A percentile compares a stretch with the other conserved stretches of the same genome.
Conservation (phyloP, 2,329 filamentous ascomycete genomes). For the Phoma sp. region DNA sequence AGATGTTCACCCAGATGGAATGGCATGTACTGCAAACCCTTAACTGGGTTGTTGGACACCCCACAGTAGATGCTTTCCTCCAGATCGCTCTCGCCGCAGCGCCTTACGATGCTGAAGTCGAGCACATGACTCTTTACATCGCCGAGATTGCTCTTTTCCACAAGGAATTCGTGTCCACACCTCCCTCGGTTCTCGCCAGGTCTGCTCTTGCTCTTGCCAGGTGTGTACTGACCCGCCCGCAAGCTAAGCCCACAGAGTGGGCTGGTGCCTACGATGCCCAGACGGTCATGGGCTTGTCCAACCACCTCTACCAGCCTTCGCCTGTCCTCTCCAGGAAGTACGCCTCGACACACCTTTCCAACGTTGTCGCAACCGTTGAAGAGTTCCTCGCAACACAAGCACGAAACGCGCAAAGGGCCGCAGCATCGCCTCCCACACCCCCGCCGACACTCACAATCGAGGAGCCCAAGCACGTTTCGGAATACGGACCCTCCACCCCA, state of each 20-base stretch:
- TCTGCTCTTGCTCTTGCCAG: conserved; percentile 84
- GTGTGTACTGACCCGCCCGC: conserved; percentile 81
- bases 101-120: conserved; percentile 79
- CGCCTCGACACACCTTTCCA: conserved; percentile 67
- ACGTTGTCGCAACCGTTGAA: conserved; percentile 68
- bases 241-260: conserved; percentile 79
- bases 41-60: conserved; percentile 94
- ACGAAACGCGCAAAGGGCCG: conserved; percentile 54
- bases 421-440: conserved; percentile 60
- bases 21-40: conserved; percentile 99
- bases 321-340: conserved; percentile 73
- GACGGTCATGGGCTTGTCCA: conserved; percentile 68
- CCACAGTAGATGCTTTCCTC: conserved; percentile 92
- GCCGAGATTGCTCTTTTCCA: conserved; percentile 95
- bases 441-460: conserved; percentile 61
- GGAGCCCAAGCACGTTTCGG: conserved; percentile 53
- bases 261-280: conserved; percentile 71
- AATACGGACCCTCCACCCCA: conserved; percentile 74
- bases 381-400: conserved; percentile 67
- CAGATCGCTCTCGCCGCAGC: conserved; percentile 82
- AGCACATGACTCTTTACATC: conserved; percentile 94
- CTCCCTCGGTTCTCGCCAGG: conserved; percentile 87
- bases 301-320: conserved; percentile 70
- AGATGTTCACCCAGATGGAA: conserved; percentile 99
- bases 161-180: conserved; percentile 92